Conservation (phyloP, 1,139 yeast species). For the Taphrina sp. region DNA sequence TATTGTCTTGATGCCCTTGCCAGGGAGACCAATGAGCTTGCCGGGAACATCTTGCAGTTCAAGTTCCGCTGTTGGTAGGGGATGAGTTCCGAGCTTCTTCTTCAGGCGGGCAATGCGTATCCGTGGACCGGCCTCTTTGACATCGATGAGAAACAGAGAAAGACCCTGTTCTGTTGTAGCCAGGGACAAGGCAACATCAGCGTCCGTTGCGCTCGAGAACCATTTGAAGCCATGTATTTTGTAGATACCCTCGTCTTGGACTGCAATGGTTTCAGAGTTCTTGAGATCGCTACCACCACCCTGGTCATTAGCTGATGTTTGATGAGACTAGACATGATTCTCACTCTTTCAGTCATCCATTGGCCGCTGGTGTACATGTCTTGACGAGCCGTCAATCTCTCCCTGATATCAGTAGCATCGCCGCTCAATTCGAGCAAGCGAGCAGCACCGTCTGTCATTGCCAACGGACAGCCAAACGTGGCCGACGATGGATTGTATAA, state of each 20-base stretch:
- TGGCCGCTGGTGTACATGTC: constrained; percentile 45
- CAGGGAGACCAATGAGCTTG: constrained; percentile 41
- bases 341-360: constrained; percentile 46
- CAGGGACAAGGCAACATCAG: constrained; percentile 41
- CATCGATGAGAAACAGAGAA: constrained; percentile 42
- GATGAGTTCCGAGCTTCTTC: constrained; percentile 43
- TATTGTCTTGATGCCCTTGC: constrained; percentile 43
- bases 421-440: constrained; percentile 41
- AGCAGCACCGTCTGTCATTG: constrained; percentile 46
- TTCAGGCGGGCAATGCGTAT: constrained; percentile 41
- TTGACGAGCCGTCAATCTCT: constrained; percentile 40
- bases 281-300: constrained; percentile 45
- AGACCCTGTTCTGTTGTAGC: constrained; percentile 40
- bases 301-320: too few species aligned
- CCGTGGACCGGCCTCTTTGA: constrained; percentile 39
- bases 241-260: constrained; percentile 36
- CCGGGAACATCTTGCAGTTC: constrained; percentile 41
- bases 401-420: constrained; percentile 38
- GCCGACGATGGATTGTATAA: constrained; percentile 43
- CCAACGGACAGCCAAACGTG: constrained; percentile 43
- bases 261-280: constrained; percentile 42
- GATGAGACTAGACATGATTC: too few species aligned
- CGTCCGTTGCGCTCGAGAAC: constrained; percentile 45
- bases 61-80: constrained; percentile 44
- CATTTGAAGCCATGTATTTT: constrained; percentile 43